Evolutionary conservation across 306 rosid genomes (phyloP), one percentile per base, ranked within the genome.

Genomic region (Quercus bicolor): DNA sequence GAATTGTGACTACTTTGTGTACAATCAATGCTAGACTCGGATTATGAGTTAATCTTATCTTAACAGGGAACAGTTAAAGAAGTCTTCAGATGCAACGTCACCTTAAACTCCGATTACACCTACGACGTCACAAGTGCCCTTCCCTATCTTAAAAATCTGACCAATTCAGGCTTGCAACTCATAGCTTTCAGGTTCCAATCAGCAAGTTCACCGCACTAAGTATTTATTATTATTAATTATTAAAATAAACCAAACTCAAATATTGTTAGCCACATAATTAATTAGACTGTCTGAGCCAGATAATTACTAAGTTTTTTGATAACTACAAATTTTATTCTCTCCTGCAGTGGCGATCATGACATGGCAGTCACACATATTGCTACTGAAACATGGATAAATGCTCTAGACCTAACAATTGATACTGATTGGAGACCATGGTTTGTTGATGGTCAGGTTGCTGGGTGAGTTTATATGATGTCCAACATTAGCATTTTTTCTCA

Each of bases 341-440:
- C 5, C 6, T 55, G 54, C 70, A 79, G 83, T 55, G 83, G 83
- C 29, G 74, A 79, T 55, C 78, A 52, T 55, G 83, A 79, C 31
- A 79, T 79, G 83, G 12, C 4, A 18, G 23, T 73, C 37, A 68
- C 83, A 13, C 68, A 73, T 37, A 19, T 37, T 14, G 55, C 33
- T 6, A 79, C 68, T n/a, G 19, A 16, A 5, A 31, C 21, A 18
- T 79, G 83, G 83, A 73, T 79, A 73, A 12, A 65, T 54, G 54
- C 78, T 40, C 64, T 73, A 4, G 40, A 73, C 40, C 75, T 73
- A 5, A 66, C 71, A 3, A 5, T 66, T 3, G 21, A 18, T 4
- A 19, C 13, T 9, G 52, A 66, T 19, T 66, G 71, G 83, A 68
- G 68, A 73, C 78, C 83, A 5, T 79, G 83, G 83, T 62, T 79